Evolutionary conservation across 2,329 filamentous ascomycete genomes (phyloP).

Genomic region (Lasiodiplodia theobromae): DNA sequence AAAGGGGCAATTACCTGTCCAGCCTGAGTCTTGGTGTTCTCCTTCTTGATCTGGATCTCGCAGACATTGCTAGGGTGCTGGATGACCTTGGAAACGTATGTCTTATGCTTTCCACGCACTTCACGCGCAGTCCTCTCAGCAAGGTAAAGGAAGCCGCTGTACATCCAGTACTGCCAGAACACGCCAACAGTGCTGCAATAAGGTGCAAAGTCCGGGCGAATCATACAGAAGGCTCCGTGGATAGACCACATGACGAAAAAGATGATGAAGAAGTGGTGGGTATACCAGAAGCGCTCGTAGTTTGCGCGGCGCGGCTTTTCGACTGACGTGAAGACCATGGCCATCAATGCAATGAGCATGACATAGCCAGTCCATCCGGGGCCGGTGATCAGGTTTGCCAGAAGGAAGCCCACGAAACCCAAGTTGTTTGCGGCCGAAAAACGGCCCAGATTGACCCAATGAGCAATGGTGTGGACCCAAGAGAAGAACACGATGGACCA

Average conservation of each 20-base stretch:
- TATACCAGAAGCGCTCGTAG: conserved; percentile 91
- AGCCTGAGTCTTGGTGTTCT: conserved; percentile 79
- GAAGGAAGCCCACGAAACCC: conserved; percentile 78
- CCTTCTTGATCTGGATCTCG: conserved; percentile 92
- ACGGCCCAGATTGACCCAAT: conserved; percentile 86
- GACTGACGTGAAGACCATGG: conserved; percentile 78
- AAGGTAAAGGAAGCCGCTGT: conserved; percentile 80
- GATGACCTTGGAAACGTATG: conserved; percentile 86
- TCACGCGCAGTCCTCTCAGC: conserved; percentile 81
- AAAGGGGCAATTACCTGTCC: conserved; percentile 59
- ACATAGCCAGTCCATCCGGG: conserved; percentile 88
- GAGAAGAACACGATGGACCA: conserved; percentile 92
- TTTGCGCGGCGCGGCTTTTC: conserved; percentile 81
- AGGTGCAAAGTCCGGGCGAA: conserved; percentile 80
- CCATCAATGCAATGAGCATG: conserved; percentile 80
- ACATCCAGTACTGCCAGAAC: conserved; percentile 92
- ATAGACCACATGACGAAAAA: conserved; percentile 94
- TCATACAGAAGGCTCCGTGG: conserved; percentile 90
- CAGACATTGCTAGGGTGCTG: conserved; percentile 89
- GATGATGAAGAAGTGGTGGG: conserved; percentile 84
- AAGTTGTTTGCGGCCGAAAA: conserved; percentile 77
- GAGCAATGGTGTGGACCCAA: conserved; percentile 84
- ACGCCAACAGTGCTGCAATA: conserved; percentile 80
- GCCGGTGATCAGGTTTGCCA: conserved; percentile 79
- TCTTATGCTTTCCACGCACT: conserved; percentile 80